A percentile compares a stretch with the other conserved stretches of the same genome.
Evolutionary conservation across 495 filamentous ascomycete genomes (phyloP).

Genomic region (Neurospora discreta): DNA sequence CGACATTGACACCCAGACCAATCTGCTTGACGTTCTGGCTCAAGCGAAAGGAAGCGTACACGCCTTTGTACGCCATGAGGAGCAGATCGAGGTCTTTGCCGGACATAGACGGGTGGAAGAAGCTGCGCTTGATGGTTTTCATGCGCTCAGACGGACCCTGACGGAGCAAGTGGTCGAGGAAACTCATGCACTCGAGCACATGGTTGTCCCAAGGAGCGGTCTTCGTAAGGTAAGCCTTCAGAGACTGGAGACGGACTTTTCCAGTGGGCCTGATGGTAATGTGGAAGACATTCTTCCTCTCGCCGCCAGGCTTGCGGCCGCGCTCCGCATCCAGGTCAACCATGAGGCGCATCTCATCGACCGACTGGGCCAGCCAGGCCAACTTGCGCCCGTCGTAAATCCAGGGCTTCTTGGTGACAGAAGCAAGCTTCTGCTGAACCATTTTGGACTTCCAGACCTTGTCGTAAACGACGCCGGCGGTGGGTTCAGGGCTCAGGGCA

Average conservation of each 20-base stretch:
- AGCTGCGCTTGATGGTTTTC: conserved; percentile 62
- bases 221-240: conserved; percentile 54
- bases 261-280: conserved; percentile 49
- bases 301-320: conserved; percentile 23
- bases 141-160: conserved; percentile 55
- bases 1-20: conserved; percentile 67
- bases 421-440: conserved; percentile 41
- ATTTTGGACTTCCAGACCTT: conserved; percentile 60
- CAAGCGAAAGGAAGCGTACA: not conserved
- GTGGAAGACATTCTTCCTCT: conserved; percentile 38
- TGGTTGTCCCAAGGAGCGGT: conserved; percentile 45
- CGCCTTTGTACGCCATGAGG: not conserved
- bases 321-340: conserved; percentile 60
- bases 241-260: conserved; percentile 48
- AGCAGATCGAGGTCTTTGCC: not conserved
- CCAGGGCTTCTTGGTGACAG: conserved; percentile 25
- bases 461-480: conserved; percentile 45
- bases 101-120: conserved; percentile 47
- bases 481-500: conserved; percentile 51
- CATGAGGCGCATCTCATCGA: conserved; percentile 30
- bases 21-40: conserved; percentile 75
- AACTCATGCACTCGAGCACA: conserved; percentile 73
- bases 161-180: conserved; percentile 81
- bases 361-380: conserved; percentile 49
- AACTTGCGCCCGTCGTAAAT: conserved; percentile 72